Conservation (phyloP, 495 filamentous ascomycete species). For the Penicillium canescens region DNA sequence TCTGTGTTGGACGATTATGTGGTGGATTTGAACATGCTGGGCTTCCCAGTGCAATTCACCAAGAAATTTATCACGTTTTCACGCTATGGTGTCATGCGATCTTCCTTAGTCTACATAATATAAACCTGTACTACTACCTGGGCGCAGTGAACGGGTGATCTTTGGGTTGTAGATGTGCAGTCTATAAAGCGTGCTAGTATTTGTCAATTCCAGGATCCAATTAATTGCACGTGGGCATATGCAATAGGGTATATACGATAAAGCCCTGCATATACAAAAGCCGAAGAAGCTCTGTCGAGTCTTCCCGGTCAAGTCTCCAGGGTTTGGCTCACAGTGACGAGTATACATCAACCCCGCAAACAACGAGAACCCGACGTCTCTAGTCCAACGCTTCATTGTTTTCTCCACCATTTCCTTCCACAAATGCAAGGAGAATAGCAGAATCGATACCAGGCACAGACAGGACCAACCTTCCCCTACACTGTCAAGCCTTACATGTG, state of each 20-base stretch:
- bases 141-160: not conserved
- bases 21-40: constrained; percentile 3
- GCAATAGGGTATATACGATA: not conserved
- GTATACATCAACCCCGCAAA: constrained; percentile 8
- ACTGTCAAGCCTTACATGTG: constrained; percentile 8
- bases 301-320: not conserved
- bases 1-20: constrained; percentile 7
- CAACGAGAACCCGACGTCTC: too few relatives aligned
- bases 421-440: not conserved
- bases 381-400: too few relatives aligned
- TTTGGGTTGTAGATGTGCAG: constrained; percentile 1
- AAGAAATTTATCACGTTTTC: constrained; percentile 14
- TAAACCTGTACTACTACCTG: constrained; percentile 19
- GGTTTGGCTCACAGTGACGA: not conserved
- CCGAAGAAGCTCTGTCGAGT: not conserved
- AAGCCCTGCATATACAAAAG: not conserved
- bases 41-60: constrained; percentile 8
- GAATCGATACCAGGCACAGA: not conserved
- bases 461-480: not conserved
- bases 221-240: not conserved
- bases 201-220: not conserved
- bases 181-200: not conserved
- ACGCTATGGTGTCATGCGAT: constrained; percentile 26
- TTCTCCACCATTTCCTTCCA: too few relatives aligned
- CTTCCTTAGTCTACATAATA: constrained; percentile 25